Evolutionary conservation across 352 stramenopile genomes (phyloP).

Genomic region (Pythium pyrilobum): DNA sequence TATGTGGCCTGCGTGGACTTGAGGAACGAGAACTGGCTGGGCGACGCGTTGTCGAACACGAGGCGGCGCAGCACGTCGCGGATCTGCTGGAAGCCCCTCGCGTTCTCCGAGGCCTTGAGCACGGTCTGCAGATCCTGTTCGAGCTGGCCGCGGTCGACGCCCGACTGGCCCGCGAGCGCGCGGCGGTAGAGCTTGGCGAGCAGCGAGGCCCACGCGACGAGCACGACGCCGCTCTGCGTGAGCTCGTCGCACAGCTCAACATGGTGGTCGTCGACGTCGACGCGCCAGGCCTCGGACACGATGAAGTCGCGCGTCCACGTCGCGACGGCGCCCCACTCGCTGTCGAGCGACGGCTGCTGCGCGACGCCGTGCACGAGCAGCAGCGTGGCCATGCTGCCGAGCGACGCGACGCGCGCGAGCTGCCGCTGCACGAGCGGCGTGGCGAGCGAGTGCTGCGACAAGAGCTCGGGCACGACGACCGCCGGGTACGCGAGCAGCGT

Average conservation of each 20-base stretch:
- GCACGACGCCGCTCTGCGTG: slow-evolving; percentile 34
- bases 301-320: slow-evolving; percentile 13
- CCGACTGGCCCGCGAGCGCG: neutral
- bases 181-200: slow-evolving; percentile 33
- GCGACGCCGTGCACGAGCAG: slow-evolving; percentile 12
- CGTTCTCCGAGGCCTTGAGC: slow-evolving; percentile 31
- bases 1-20: slow-evolving; percentile 7
- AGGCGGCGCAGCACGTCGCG: slow-evolving; percentile 40
- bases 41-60: slow-evolving; percentile 25
- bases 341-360: slow-evolving; percentile 5
- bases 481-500: slow-evolving; percentile 15
- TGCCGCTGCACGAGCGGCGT: slow-evolving; percentile 11
- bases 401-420: slow-evolving; percentile 5
- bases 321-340: slow-evolving; percentile 1
- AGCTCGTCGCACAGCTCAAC: slow-evolving; percentile 17
- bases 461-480: slow-evolving; percentile 18
- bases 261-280: slow-evolving; percentile 16
- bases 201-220: slow-evolving; percentile 47
- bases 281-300: slow-evolving; percentile 12
- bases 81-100: slow-evolving; percentile 52
- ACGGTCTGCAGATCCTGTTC: slow-evolving; percentile 37
- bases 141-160: slow-evolving; percentile 15
- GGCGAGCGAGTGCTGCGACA: slow-evolving; percentile 16
- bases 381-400: slow-evolving; percentile 13
- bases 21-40: slow-evolving; percentile 13